Conservation (phyloP, 2,329 filamentous ascomycete species). For the Aplosporella prunicola region DNA sequence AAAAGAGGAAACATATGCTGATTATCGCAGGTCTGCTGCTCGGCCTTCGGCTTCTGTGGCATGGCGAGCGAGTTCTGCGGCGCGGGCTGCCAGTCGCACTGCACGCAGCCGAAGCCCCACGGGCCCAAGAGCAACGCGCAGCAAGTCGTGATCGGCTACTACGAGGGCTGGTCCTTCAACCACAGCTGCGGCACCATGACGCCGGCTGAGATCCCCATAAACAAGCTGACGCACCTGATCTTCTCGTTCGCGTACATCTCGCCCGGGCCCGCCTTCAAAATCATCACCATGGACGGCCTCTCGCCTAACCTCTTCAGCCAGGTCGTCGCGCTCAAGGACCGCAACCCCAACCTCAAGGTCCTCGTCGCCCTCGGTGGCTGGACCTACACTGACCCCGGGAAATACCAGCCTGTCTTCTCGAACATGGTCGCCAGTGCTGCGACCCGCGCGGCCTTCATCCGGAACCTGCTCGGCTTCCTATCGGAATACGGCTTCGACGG, state of each 20-base stretch:
- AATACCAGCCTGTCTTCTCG: slow-evolving; percentile 19
- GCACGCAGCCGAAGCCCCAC: not conserved
- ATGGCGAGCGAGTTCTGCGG: slow-evolving; percentile 9
- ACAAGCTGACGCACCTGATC: slow-evolving; percentile 19
- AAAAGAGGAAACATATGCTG: no score
- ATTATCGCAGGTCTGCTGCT: no score
- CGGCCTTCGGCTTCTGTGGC: slow-evolving; percentile 4
- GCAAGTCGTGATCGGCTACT: slow-evolving; percentile 11
- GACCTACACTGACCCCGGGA: slow-evolving; percentile 31
- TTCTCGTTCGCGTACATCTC: slow-evolving; percentile 16
- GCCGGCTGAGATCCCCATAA: slow-evolving; percentile 17
- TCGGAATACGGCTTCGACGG: slow-evolving; percentile 36
- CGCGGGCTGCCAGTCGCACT: slow-evolving; percentile 6
- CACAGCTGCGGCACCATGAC: slow-evolving; percentile 16
- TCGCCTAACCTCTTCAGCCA: slow-evolving; percentile 18
- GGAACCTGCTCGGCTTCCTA: slow-evolving; percentile 32
- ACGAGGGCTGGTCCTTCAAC: slow-evolving; percentile 5
- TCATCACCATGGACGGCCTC: slow-evolving; percentile 18
- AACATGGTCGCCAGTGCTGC: slow-evolving; percentile 22
- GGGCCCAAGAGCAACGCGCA: not conserved
- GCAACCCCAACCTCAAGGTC: slow-evolving; percentile 23
- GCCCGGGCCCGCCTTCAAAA: slow-evolving; percentile 15
- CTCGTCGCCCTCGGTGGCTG: slow-evolving; percentile 36
- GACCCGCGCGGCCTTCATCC: slow-evolving; percentile 29
- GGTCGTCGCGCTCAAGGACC: slow-evolving; percentile 24